Base-by-base conservation (phyloP, 78 protist genomes). In the Dictyostelium intermedium region DNA sequence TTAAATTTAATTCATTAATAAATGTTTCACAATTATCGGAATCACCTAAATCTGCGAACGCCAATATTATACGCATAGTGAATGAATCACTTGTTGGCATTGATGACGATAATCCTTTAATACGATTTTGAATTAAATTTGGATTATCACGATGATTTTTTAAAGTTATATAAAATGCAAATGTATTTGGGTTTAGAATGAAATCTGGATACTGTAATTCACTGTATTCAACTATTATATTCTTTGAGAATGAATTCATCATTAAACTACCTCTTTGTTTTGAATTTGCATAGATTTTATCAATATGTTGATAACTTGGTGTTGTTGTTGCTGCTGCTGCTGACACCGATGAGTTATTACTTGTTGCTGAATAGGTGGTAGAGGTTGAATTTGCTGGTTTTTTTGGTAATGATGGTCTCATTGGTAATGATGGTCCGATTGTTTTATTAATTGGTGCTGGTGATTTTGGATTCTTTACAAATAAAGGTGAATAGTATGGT, bases 91-190 rank as follows among this genome's bases (percentile, higher is more conserved):
- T 56, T 20, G 16, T 16, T 2, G 0, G 0, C 66, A 20, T 20
- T 56, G 20, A 4, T 56, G n/a, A 2, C 2, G 72, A 5, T 35
- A n/a, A 6, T 25, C 60, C 30, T 23, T 74, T 43, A 16, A 16
- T 30, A 35, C 60, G 35, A 11, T 45, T 56, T 50, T 9, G 50
- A 5, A 87, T 16, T 27, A n/a, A 18, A 0, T n/a, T 18, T 32
- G 94, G 94, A 34, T 80, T 39, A 23, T 79, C 35, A 30, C 94
- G 63, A 89, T 89, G 73, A 16, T 20, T 81, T 50, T 80, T 80
- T 5, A 89, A 47, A 8, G 87, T 16, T 18, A 81, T 11, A 66
- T 32, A 80, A 20, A 69, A 47, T 11, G 34, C 27, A 70, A 81
- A 89, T 16, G 45, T 34, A 20, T 27, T 30, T n/a, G 79, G 20